These are phyloP conservation scores for Entrophospora sp. DNA, from an alignment of 192 early-diverging fungal species.

Conservation along the genomic window DNA sequence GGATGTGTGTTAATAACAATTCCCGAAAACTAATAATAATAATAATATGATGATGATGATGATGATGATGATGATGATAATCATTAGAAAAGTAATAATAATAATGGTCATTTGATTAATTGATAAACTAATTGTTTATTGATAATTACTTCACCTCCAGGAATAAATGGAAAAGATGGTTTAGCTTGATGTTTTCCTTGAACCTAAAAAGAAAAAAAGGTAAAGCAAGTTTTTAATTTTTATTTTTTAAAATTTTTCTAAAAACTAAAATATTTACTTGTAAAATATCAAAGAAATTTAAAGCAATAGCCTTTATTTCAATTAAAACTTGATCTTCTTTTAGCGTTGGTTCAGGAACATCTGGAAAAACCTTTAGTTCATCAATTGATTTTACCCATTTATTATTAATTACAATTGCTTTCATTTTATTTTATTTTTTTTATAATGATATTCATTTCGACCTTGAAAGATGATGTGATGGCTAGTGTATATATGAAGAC, in stretches of 20 bases:
- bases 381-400: constrained; percentile 46
- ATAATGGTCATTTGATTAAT: too few species aligned
- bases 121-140: neutral
- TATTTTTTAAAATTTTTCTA: neutral
- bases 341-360: constrained; percentile 49
- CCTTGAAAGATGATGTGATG: too few species aligned
- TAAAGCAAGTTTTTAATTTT: neutral
- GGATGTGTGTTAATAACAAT: constrained; percentile 38
- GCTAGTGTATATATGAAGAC: too few species aligned
- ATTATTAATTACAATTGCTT: constrained; percentile 45
- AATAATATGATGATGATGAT: neutral
- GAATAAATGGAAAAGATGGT: constrained; percentile 59
- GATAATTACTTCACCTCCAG: constrained; percentile 49
- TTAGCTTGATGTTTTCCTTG: constrained; percentile 71
- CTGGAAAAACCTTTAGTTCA: constrained; percentile 43
- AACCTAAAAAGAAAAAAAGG: constrained; percentile 29
- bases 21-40: constrained; percentile 43
- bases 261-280: constrained; percentile 29
- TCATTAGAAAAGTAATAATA: too few species aligned
- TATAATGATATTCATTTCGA: too few species aligned
- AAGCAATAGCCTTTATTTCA: constrained; percentile 54
- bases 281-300: constrained; percentile 72
- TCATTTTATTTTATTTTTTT: neutral
- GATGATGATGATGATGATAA: too few species aligned
- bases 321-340: constrained; percentile 55